Evolutionary conservation across 2,329 filamentous ascomycete species (phyloP).

Genomic region (Aspergillus ustus): DNA sequence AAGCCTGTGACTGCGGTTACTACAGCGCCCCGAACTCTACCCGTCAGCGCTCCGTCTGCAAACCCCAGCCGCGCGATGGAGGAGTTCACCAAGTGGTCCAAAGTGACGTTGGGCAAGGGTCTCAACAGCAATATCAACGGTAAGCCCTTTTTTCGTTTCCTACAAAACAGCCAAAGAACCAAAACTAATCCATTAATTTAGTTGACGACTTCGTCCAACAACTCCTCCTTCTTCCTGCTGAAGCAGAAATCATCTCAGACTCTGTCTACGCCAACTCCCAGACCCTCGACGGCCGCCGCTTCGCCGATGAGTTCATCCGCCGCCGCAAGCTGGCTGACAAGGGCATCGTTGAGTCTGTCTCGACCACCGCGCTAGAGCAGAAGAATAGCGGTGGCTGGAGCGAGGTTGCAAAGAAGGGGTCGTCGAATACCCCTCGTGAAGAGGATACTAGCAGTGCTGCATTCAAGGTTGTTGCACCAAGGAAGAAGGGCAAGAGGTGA

Average conservation of each 20-base stretch:
- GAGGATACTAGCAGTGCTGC: constrained; percentile 56
- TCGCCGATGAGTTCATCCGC: constrained; percentile 91
- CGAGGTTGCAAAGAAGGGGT: constrained; percentile 94
- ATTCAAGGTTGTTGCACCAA: constrained; percentile 89
- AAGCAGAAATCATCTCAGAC: constrained; percentile 83
- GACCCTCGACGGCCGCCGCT: constrained; percentile 90
- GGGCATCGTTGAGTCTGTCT: constrained; percentile 74
- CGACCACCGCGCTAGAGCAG: constrained; percentile 57
- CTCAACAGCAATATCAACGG: constrained; percentile 70
- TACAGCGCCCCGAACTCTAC: constrained; percentile 55
- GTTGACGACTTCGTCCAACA: constrained; percentile 80
- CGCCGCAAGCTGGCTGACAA: constrained; percentile 93
- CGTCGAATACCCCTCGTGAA: constrained; percentile 53
- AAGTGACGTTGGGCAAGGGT: constrained; percentile 76
- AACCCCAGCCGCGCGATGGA: constrained; percentile 72
- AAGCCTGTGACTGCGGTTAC: constrained; percentile 56
- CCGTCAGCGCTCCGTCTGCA: constrained; percentile 47
- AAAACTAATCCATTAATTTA: constrained; percentile 48
- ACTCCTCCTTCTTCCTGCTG: constrained; percentile 75
- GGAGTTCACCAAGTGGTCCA: constrained; percentile 93
- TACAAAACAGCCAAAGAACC: background rate
- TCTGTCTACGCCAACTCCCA: constrained; percentile 84
- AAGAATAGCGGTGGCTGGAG: constrained; percentile 77
- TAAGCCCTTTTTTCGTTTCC: constrained; percentile 45
- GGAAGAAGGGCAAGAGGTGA: constrained; percentile 87